Evolutionary conservation across 495 filamentous ascomycete species (phyloP), one percentile per base, ranked within the genome.

Genomic region (Xylaria venustula): DNA sequence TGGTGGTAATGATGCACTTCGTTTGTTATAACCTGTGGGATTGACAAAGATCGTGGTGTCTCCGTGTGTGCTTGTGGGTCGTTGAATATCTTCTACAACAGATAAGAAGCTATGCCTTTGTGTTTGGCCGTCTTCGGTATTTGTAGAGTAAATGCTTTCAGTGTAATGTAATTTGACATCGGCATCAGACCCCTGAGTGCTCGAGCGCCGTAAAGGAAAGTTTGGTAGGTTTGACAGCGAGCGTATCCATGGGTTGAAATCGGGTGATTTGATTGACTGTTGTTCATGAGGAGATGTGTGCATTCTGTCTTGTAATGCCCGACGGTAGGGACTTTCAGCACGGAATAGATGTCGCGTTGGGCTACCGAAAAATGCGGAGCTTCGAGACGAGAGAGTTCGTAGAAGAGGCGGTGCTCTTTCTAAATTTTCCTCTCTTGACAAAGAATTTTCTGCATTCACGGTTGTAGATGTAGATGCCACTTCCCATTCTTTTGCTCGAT

Each of bases 301-400:
- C 51, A 79, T 83, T 7, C 64, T 70, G 37, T 72, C 73, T 64
- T 68, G 74, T 65, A 85, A 64, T 17, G 77, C 81, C 23, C 79
- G 79, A 40, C 80, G 80, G 65, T 78, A 88, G 14, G 85, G 84
- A 63, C 85, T 87, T 32, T 73, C 69, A 5, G 77, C 81, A 37
- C 77, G 77, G 62, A 82, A 80, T 19, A 81, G 72, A 60, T 81
- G 77, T 8, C 73, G 75, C 8, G 73, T 69, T 9, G 75, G 75
- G 34, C 75, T 78, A 12, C 70, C 77, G 55, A 80, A 80, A 62
- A 79, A 77, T 0, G 69, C 71, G 0, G 76, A 75, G 34, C 64
- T 67, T 7, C 67, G 69, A 50, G 66, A 65, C 7, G 67, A 60
- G 12, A 67, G 28, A 4, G 63, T 51, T 42, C 44, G 68, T 12